Evolutionary conservation across 768 basidiomycete species (phyloP).

Genomic region (Russula sp.): DNA sequence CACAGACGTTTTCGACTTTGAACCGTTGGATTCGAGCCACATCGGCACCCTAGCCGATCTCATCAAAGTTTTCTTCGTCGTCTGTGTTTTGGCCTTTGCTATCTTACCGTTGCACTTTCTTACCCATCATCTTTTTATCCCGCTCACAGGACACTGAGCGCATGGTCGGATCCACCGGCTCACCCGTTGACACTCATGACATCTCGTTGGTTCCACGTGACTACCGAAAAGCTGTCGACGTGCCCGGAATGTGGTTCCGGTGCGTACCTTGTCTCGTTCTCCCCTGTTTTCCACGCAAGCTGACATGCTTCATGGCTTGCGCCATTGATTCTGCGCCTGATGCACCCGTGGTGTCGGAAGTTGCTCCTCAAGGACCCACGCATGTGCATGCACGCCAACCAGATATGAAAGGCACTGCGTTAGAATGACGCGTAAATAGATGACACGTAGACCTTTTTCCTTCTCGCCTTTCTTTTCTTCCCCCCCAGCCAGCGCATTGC

Average conservation of each 20-base stretch:
- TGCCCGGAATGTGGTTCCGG: conserved; percentile 95
- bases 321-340: conserved; percentile 43
- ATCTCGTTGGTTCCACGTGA: conserved; percentile 79
- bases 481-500: neutral
- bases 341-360: conserved; percentile 10
- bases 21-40: conserved; percentile 76
- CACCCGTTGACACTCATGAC: conserved; percentile 93
- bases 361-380: conserved; percentile 20
- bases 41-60: conserved; percentile 86
- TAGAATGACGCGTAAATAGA: conserved; percentile 14
- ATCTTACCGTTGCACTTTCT: neutral
- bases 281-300: neutral
- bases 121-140: conserved; percentile 11
- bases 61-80: conserved; percentile 80
- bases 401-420: neutral
- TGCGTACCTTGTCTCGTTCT: conserved; percentile 34
- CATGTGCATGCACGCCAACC: conserved; percentile 14
- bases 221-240: conserved; percentile 60
- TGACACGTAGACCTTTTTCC: neutral
- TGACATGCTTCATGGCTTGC: conserved; percentile 46
- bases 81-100: conserved; percentile 38
- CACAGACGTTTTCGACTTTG: conserved; percentile 76
- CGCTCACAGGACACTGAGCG: conserved; percentile 64
- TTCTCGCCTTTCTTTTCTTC: neutral
- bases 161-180: conserved; percentile 90